Base-by-base conservation (phyloP, 306 rosid species). In the Rubus parviflorus region DNA sequence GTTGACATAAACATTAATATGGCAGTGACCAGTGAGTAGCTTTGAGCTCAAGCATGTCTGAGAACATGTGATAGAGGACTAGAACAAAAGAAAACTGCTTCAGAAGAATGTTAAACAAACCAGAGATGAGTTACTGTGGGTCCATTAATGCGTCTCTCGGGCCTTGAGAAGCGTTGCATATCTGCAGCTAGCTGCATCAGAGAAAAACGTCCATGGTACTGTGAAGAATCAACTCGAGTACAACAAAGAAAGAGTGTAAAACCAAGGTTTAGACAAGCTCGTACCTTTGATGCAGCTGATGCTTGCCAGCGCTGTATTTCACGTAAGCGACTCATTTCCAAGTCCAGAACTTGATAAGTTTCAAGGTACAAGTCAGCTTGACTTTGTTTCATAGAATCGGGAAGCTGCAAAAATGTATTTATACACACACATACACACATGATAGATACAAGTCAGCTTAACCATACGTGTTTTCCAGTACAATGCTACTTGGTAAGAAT, bases 371-470 rank as follows among this genome's bases (percentile, higher is more conserved):
- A 90, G 80, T 95, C 98, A 77, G 97, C 93, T 90, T 95, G 98
- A 83, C 93, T 95, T 88, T 95, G 98, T 90, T 95, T 95, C 98
- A 95, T 95, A 81, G 97, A 92, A 75, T 95, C 98, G 6, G 98
- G 98, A 78, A 95, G 97, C 98, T 95, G 91, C 68, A 77, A 14
- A 63, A 37, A 13, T 8, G 22, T 37, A 62, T 22, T 56, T 63
- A 63, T 17, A 79, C 72, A 77, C 16, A 54, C 48, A 73, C 35
- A 30, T 17, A 15, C 5, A 19, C 19, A 37, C 67, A 42, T 56
- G 22, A 64, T 75, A 75, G 63, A 49, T 22, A 63, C 52, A 73
- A 5, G n/a, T 72, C 65, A 72, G 13, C 65, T 38, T 30, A 38
- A 54, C 38, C 37, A 25, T 13, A 43, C 16, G 38, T 25, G 10